phyloP scores from a whole-genome alignment of 108 stramenopile genomes.

The Cyclotella distinguenda region DNA sequence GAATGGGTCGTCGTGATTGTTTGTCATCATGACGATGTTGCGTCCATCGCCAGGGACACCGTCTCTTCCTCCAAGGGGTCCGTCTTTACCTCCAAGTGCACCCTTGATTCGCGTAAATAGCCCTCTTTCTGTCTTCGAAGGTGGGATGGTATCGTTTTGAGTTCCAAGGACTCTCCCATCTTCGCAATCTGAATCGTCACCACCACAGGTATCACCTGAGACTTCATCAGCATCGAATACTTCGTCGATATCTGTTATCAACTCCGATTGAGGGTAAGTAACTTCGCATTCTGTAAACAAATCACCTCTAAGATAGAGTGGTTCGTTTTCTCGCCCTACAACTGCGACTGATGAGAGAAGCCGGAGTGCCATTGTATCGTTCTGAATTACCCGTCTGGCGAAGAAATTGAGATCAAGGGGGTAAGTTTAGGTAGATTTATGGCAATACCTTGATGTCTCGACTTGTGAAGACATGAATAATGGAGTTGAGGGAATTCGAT shows the following conservation, averaged over 20 bases:
- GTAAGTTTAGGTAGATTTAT: too few relatives aligned
- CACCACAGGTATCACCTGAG: too few relatives aligned
- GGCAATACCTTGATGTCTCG: too few relatives aligned
- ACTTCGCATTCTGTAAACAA: slow-evolving; percentile 22
- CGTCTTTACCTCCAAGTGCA: not conserved
- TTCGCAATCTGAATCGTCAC: too few relatives aligned
- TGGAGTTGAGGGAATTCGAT: too few relatives aligned
- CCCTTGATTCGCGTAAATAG: slow-evolving; percentile 26
- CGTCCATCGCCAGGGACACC: not conserved
- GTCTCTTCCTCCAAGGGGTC: not conserved
- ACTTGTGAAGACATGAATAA: too few relatives aligned
- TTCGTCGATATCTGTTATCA: not conserved
- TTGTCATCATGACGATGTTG: too few relatives aligned
- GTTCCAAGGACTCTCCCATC: too few relatives aligned
- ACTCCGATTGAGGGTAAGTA: not conserved
- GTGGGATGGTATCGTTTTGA: not conserved
- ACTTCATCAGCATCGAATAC: slow-evolving; percentile 1
- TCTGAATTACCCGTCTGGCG: too few relatives aligned
- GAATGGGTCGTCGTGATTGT: slow-evolving; percentile 15
- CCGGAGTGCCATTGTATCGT: slow-evolving; percentile 21
- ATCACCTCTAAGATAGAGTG: slow-evolving; percentile 36
- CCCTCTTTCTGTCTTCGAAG: not conserved
- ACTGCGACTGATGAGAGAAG: slow-evolving; percentile 46
- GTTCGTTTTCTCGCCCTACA: slow-evolving; percentile 47
- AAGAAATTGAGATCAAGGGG: too few relatives aligned